A percentile compares a stretch with the other conserved stretches of the same genome.
Evolutionary conservation across 306 rosid genomes (phyloP).

Genomic region (Vigna trinervia): DNA sequence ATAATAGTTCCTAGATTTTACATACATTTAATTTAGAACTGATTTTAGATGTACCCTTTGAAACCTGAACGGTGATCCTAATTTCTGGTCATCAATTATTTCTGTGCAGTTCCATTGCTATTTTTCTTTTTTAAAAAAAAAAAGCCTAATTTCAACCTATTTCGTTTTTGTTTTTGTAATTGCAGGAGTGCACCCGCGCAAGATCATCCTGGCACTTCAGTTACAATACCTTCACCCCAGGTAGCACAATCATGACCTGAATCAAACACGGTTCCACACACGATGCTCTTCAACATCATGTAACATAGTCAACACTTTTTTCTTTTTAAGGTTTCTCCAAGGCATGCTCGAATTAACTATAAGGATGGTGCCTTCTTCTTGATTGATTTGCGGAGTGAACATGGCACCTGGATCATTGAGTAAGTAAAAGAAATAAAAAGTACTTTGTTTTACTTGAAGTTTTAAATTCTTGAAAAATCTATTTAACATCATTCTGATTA

Average conservation of each 20-base stretch:
- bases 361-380: conserved; percentile 80
- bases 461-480: not conserved
- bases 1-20: not conserved
- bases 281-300: conserved; percentile 22
- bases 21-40: not conserved
- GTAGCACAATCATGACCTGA: conserved; percentile 46
- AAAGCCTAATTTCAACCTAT: not conserved
- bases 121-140: not conserved
- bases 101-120: not conserved
- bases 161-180: conserved; percentile 22
- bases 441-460: not conserved
- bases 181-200: conserved; percentile 55
- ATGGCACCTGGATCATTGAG: conserved; percentile 83
- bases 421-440: conserved; percentile 51
- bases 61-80: conserved; percentile 16
- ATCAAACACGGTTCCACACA: conserved; percentile 5
- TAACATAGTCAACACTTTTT: not conserved
- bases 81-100: not conserved
- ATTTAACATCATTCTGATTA: not conserved
- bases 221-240: conserved; percentile 66
- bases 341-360: conserved; percentile 70
- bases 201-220: conserved; percentile 52
- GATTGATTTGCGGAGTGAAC: conserved; percentile 71
- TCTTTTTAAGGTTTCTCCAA: conserved; percentile 62
- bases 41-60: conserved; percentile 9